Conservation (phyloP, 2,329 filamentous ascomycete species). For the Cladosporium sp. region DNA sequence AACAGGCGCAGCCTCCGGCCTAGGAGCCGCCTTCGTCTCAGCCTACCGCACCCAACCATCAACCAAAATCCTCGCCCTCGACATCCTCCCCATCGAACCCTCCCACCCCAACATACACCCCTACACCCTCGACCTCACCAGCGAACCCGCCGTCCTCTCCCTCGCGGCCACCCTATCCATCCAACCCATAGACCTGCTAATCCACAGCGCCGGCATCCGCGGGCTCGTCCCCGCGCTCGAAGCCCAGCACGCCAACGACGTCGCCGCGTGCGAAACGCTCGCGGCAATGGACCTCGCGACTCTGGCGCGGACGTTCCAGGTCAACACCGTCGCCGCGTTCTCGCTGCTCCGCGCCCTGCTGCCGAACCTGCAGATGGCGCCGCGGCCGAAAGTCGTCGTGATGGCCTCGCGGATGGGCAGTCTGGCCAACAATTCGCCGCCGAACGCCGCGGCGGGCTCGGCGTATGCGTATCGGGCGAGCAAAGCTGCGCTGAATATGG, state of each 20-base stretch:
- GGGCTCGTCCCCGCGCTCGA: constrained; percentile 42
- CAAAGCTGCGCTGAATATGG: constrained; percentile 49
- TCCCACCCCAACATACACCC: constrained; percentile 26
- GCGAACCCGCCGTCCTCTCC: constrained; percentile 27
- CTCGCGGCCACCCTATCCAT: constrained; percentile 25
- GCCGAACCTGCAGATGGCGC: constrained; percentile 34
- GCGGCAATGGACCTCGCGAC: constrained; percentile 43
- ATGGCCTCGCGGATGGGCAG: constrained; percentile 50
- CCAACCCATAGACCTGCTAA: constrained; percentile 39
- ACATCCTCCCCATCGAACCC: constrained; percentile 26
- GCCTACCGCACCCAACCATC: constrained; percentile 27
- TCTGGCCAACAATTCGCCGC: constrained; percentile 38
- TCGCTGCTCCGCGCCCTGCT: constrained; percentile 41
- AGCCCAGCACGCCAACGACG: constrained; percentile 33
- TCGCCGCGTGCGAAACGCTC: constrained; percentile 44
- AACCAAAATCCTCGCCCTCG: constrained; percentile 37
- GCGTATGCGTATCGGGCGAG: constrained; percentile 51
- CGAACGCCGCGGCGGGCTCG: constrained; percentile 36
- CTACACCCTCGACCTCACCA: constrained; percentile 32
- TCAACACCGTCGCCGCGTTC: constrained; percentile 48
- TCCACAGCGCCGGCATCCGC: constrained; percentile 49
- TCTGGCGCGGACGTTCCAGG: constrained; percentile 41
- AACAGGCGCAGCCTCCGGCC: constrained; percentile 41
- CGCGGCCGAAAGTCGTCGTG: constrained; percentile 40
- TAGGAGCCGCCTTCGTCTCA: constrained; percentile 39